Percentiles rank a stretch among this genome's conserved stretches.
phyloP scores from a whole-genome alignment of 2,329 filamentous ascomycete species.

The Cephalotrichum gorgonifer region DNA sequence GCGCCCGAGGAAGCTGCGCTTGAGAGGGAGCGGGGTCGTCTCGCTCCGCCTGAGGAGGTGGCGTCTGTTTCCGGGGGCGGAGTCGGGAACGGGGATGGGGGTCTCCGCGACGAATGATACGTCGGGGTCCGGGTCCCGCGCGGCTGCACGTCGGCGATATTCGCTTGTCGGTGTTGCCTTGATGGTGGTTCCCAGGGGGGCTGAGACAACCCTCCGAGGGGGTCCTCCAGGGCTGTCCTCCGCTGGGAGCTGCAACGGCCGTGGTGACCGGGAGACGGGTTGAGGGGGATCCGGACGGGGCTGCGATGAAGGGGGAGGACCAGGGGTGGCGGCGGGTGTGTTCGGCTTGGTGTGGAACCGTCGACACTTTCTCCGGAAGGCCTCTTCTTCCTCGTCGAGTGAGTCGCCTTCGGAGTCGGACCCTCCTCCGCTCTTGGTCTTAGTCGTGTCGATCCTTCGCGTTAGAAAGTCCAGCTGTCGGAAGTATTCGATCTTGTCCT shows the following conservation, averaged over 20 bases:
- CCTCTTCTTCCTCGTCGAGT: slow-evolving; percentile 2
- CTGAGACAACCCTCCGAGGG: slow-evolving; percentile 4
- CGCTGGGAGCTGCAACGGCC: slow-evolving; percentile 13
- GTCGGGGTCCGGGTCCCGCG: not conserved
- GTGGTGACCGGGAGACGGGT: not conserved
- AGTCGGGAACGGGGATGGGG: slow-evolving; percentile 13
- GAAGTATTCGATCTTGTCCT: not conserved
- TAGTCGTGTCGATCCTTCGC: not conserved
- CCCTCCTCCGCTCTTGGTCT: not conserved
- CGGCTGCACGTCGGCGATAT: slow-evolving; percentile 7
- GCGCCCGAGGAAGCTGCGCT: slow-evolving; percentile 7
- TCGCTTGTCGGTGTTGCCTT: slow-evolving; percentile 2
- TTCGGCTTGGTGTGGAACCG: not conserved
- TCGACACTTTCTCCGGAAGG: slow-evolving; percentile 3
- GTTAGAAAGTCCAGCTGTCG: not conserved
- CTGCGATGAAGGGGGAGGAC: not conserved
- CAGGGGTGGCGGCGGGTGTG: not conserved
- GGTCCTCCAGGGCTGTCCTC: slow-evolving; percentile 12
- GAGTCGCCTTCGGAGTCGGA: not conserved
- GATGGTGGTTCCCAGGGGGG: slow-evolving; percentile 3
- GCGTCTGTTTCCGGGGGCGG: not conserved
- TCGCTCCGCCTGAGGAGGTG: slow-evolving; percentile 13
- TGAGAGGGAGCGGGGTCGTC: slow-evolving; percentile 18
- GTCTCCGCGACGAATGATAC: slow-evolving; percentile 20
- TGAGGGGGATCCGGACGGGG: not conserved